Evolutionary conservation across 768 basidiomycete species (phyloP).

Genomic region (Boletus rufocinnamomeus): DNA sequence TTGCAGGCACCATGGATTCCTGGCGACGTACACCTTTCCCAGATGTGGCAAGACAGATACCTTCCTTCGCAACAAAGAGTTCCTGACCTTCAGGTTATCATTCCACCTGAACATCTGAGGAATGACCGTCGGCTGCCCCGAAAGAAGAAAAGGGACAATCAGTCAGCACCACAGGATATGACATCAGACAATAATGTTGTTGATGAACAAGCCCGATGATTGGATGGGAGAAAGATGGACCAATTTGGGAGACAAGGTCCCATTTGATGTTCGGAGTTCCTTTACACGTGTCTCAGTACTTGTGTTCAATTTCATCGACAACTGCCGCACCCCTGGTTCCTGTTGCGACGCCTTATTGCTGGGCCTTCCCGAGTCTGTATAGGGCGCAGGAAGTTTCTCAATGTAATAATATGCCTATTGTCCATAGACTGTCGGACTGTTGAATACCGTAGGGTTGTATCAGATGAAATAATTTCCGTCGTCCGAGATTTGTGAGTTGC

Average conservation of each 20-base stretch:
- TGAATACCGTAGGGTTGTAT: too few relatives aligned
- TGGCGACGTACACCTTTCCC: slow-evolving; percentile 21
- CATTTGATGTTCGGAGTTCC: neutral
- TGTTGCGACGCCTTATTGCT: neutral
- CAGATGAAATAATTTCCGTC: neutral
- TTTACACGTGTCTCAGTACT: neutral
- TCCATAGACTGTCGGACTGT: too few relatives aligned
- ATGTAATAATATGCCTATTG: neutral
- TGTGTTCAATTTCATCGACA: neutral
- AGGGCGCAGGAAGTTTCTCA: neutral
- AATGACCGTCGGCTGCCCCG: slow-evolving; percentile 40
- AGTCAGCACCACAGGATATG: neutral
- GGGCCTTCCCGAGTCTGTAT: neutral
- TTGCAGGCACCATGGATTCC: slow-evolving; percentile 48
- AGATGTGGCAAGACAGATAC: slow-evolving; percentile 41
- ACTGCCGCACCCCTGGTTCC: neutral
- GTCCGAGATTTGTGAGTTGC: neutral
- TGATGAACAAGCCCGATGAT: neutral
- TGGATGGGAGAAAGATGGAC: neutral
- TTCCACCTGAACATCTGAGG: slow-evolving; percentile 37
- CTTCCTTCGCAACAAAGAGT: slow-evolving; percentile 41
- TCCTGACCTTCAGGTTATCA: slow-evolving; percentile 41
- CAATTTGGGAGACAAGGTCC: neutral
- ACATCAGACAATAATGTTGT: neutral
- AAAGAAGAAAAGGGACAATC: neutral